A percentile compares a stretch with the other conserved stretches of the same genome.
Conservation (phyloP, 768 basidiomycete species). For the Roridomyces roridus region DNA sequence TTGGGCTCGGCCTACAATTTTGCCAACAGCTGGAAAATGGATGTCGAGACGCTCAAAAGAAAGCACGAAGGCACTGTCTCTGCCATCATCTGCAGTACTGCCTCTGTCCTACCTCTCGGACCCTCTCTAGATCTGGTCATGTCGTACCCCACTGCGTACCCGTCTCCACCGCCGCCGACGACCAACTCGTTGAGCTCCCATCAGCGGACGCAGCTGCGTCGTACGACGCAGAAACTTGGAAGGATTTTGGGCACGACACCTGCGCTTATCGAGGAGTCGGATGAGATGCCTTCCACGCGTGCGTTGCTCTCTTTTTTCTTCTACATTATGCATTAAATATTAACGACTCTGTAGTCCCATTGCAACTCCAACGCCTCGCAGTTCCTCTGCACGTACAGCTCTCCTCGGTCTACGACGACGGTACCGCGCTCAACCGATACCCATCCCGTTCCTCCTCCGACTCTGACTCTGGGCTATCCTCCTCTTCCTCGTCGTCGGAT, state of each 20-base stretch:
- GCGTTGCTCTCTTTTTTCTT: background rate
- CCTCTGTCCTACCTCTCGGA: background rate
- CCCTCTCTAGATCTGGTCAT: slow-evolving; percentile 18
- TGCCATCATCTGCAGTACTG: background rate
- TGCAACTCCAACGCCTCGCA: slow-evolving; percentile 24
- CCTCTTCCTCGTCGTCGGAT: slow-evolving; percentile 9
- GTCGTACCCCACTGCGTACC: slow-evolving; percentile 38
- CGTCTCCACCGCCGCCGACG: slow-evolving; percentile 63
- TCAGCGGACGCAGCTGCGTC: slow-evolving; percentile 62
- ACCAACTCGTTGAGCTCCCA: slow-evolving; percentile 56
- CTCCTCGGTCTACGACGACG: no score
- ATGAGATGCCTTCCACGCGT: slow-evolving; percentile 20
- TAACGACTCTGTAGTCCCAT: slow-evolving; percentile 12
- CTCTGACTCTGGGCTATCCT: slow-evolving; percentile 6
- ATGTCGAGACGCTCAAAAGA: no score
- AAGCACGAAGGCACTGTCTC: no score
- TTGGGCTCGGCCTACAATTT: no score
- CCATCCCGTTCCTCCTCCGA: slow-evolving; percentile 19
- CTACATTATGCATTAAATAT: no score
- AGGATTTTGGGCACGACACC: slow-evolving; percentile 65
- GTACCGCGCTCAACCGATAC: slow-evolving; percentile 17
- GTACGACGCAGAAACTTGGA: slow-evolving; percentile 64
- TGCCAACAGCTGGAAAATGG: no score
- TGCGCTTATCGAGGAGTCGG: slow-evolving; percentile 53
- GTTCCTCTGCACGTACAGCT: slow-evolving; percentile 21